These are phyloP conservation scores for Populus alba DNA, from an alignment of 345 rosid species.

Conservation along the genomic window DNA sequence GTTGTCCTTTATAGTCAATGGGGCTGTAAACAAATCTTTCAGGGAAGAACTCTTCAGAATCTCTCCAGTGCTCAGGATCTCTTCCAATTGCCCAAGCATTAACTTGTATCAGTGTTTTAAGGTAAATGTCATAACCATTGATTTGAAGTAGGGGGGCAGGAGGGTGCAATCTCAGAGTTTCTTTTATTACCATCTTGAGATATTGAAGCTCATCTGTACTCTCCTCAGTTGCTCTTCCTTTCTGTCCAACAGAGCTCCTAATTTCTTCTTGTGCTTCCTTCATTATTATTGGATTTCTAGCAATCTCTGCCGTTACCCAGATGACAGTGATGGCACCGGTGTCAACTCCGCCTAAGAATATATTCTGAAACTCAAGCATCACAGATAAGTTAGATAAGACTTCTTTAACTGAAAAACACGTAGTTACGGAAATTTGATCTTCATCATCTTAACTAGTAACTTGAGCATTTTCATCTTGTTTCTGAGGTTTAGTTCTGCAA, in stretches of 20 bases:
- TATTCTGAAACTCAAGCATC: not conserved
- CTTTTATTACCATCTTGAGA: conserved; percentile 46
- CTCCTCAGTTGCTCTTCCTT: not conserved
- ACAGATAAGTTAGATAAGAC: not conserved
- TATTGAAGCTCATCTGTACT: conserved; percentile 34
- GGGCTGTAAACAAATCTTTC: conserved; percentile 10
- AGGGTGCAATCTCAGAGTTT: conserved; percentile 52
- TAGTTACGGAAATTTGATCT: no score
- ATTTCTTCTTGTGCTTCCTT: conserved; percentile 8
- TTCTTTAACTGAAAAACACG: not conserved
- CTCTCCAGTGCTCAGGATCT: not conserved
- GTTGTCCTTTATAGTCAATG: conserved; percentile 12
- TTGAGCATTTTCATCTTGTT: no score
- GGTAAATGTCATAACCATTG: conserved; percentile 31
- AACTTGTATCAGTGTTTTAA: conserved; percentile 34
- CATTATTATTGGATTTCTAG: conserved; percentile 1
- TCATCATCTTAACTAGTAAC: no score
- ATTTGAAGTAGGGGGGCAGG: conserved; percentile 40
- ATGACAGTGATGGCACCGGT: not conserved
- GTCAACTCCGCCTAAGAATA: conserved; percentile 7
- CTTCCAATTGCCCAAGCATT: conserved; percentile 12
- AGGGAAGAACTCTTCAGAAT: conserved; percentile 2
- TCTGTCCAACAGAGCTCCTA: not conserved
- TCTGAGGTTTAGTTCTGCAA: no score
- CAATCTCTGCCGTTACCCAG: conserved; percentile 17